Percentiles rank a stretch among this genome's conserved stretches.
Evolutionary conservation across 768 basidiomycete genomes (phyloP).

Genomic region (Rhizopogon roseolus): DNA sequence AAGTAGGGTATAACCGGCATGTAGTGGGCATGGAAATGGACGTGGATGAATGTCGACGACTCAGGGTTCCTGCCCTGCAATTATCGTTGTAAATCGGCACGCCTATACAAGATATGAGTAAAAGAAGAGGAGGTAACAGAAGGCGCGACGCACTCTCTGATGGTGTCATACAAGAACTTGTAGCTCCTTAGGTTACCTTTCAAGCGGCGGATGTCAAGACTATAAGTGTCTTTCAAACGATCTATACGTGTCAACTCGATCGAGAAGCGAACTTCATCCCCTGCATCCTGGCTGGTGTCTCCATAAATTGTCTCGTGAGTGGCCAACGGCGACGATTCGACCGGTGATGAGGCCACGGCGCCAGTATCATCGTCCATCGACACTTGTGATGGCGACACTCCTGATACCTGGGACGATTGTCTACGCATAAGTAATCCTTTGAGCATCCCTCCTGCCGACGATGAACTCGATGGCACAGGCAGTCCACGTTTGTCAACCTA

Average conservation of each 20-base stretch:
- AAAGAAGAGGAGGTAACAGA: slow-evolving; percentile 6
- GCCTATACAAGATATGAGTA: slow-evolving; percentile 18
- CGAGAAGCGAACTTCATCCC: slow-evolving; percentile 95
- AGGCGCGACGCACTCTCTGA: slow-evolving; percentile 66
- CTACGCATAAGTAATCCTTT: slow-evolving; percentile 86
- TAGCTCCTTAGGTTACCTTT: slow-evolving; percentile 93
- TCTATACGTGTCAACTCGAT: slow-evolving; percentile 91
- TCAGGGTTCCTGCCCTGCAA: slow-evolving; percentile 20
- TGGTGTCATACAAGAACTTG: slow-evolving; percentile 84
- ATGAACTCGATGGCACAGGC: slow-evolving; percentile 73
- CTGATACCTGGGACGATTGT: slow-evolving; percentile 76
- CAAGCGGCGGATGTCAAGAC: slow-evolving; percentile 86
- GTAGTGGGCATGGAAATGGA: slow-evolving; percentile 5
- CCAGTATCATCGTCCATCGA: slow-evolving; percentile 44
- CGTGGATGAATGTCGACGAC: slow-evolving; percentile 4
- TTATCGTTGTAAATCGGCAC: slow-evolving; percentile 33
- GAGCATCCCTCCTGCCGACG: slow-evolving; percentile 74
- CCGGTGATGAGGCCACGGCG: slow-evolving; percentile 16
- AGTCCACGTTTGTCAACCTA: slow-evolving; percentile 89
- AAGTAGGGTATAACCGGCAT: slow-evolving; percentile 24
- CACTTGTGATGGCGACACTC: slow-evolving; percentile 33
- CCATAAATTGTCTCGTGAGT: slow-evolving; percentile 69
- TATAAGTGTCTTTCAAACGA: slow-evolving; percentile 85
- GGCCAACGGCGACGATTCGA: slow-evolving; percentile 31
- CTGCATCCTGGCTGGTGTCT: slow-evolving; percentile 72